Evolutionary conservation across 2,329 filamentous ascomycete species (phyloP).

Genomic region (Ascocoryne sarcoides): DNA sequence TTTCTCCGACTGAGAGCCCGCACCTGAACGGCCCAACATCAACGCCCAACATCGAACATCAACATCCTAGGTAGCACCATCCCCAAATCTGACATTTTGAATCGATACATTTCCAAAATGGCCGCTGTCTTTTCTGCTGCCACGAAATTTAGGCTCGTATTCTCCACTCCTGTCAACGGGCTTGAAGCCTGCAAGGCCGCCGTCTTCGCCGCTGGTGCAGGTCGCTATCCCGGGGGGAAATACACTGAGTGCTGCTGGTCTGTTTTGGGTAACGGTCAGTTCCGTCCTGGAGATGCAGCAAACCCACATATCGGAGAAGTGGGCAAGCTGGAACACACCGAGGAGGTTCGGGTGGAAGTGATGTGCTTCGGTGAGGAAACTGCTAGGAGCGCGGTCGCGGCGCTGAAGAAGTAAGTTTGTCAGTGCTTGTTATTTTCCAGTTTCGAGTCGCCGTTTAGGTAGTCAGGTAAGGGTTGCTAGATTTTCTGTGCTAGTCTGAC

Average conservation of each 20-base stretch:
- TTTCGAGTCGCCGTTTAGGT: not conserved
- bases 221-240: slow-evolving; percentile 35
- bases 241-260: slow-evolving; percentile 49
- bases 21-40: no score
- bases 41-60: not conserved
- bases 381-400: slow-evolving; percentile 47
- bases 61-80: not conserved
- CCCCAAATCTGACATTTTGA: not conserved
- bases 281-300: slow-evolving; percentile 51
- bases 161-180: slow-evolving; percentile 38
- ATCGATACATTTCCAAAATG: not conserved
- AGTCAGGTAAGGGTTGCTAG: slow-evolving; percentile 4
- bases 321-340: slow-evolving; percentile 48
- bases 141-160: slow-evolving; percentile 36
- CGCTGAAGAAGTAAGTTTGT: slow-evolving; percentile 51
- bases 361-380: slow-evolving; percentile 52
- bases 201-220: slow-evolving; percentile 50
- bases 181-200: slow-evolving; percentile 45
- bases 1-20: no score
- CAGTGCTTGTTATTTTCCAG: slow-evolving; percentile 4
- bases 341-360: slow-evolving; percentile 55
- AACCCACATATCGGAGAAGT: slow-evolving; percentile 54
- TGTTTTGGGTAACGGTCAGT: slow-evolving; percentile 51
- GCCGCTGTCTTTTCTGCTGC: not conserved
- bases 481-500: not conserved